Evolutionary conservation across 1,284 basidiomycete species (phyloP), one percentile per base, ranked within the genome.

Genomic region (Irpex sp.): DNA sequence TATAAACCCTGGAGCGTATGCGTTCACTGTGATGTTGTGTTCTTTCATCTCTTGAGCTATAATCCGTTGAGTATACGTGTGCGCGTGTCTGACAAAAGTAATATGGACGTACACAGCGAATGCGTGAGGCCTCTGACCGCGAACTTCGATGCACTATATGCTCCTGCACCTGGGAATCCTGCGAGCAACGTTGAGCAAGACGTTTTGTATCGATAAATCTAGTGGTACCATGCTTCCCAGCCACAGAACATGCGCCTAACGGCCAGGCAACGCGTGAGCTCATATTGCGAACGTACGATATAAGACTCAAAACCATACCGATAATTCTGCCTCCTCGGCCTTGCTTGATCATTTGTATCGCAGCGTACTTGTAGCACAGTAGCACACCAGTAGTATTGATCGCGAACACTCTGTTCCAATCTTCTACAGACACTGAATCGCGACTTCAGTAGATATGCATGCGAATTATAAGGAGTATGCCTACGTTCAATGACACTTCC

Each of bases 61-160:
- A 19, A 19, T 0, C 62, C 11, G 54, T 55, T 21, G 19, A 15
- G 49, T n/a, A n/a, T 52, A 11, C n/a, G 7, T 55, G 11, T 55
- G 19, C 11, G 19, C 15, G 9, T 6, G 26, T n/a, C 13, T 55
- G 5, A 26, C 54, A 5, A 6, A 36, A 6, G 11, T 9, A 15
- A n/a, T 8, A 26, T 34, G 13, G 17, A 51, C 48, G 48, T 55
- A 55, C 54, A 26, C 54, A 55, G 5, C 6, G 34, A n/a, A 36
- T 77, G 76, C 34, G 75, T 75, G 17, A 77, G 55, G 1, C 73
- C 73, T 19, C 75, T 65, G 9, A 76, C 71, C 13, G 75, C 76
- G 56, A 75, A 76, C 62, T 77, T 78, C 3, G 73, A 74, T 4
- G 65, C 65, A 61, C 67, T 64, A 59, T 73, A 74, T 0, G 68